These are phyloP conservation scores for Lenwebbia sp. DNA, from an alignment of 345 rosid genomes.

Conservation along the genomic window DNA sequence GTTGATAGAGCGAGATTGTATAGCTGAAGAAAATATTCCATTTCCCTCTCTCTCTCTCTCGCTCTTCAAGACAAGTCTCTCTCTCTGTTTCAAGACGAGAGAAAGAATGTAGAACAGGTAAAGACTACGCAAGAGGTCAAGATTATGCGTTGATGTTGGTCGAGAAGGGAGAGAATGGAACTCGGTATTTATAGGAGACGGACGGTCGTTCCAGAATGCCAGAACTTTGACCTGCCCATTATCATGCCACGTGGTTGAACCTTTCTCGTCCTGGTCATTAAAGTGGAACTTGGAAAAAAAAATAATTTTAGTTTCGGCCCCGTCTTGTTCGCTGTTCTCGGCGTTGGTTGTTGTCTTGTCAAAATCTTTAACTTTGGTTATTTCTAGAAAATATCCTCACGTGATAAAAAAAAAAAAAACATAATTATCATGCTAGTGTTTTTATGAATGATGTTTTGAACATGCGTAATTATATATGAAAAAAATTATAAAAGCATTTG, in stretches of 20 bases:
- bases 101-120: not conserved
- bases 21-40: slow-evolving; percentile 9
- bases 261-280: not conserved
- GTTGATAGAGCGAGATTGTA: not conserved
- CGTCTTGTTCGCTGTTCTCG: not conserved
- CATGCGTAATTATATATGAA: not conserved
- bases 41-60: not conserved
- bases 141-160: not conserved
- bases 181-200: slow-evolving; percentile 28
- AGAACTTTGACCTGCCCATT: slow-evolving; percentile 4
- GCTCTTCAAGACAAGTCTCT: not conserved
- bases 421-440: not conserved
- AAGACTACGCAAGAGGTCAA: not conserved
- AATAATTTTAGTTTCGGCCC: not conserved
- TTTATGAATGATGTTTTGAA: not conserved
- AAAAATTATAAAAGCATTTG: not conserved
- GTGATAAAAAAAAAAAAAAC: not conserved
- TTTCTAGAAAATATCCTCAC: not conserved
- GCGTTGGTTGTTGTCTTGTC: not conserved
- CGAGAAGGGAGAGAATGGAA: not conserved
- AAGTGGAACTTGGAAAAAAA: not conserved
- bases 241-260: not conserved
- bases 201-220: not conserved
- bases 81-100: not conserved
- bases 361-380: not conserved